phyloP scores from a whole-genome alignment of 257 asterid genomes.

The Coffea canephora region DNA sequence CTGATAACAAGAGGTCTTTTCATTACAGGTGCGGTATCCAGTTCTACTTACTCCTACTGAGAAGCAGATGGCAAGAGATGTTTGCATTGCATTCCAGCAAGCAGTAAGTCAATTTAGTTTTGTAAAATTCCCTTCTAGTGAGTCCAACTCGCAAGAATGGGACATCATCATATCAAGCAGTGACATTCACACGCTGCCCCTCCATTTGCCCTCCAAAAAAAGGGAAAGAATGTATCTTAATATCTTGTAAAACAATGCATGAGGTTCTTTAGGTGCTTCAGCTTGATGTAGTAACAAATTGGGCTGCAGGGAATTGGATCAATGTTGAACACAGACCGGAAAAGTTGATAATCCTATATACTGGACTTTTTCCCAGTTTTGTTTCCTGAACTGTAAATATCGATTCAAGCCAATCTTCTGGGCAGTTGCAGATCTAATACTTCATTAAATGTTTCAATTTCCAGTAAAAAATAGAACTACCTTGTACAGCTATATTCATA shows the following conservation, averaged over 20 bases:
- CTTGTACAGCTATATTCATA: background rate
- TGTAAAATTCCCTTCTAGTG: background rate
- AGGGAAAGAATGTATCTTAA: background rate
- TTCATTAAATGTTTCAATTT: background rate
- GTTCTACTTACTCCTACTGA: constrained; percentile 95
- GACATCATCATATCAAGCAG: background rate
- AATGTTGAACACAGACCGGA: background rate
- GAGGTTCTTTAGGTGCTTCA: background rate
- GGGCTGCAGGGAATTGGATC: background rate
- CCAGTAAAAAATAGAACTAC: background rate
- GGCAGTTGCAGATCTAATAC: background rate
- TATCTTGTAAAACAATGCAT: background rate
- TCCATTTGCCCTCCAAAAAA: background rate
- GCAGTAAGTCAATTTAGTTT: constrained; percentile 54
- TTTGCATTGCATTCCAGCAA: constrained; percentile 95
- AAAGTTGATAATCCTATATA: background rate
- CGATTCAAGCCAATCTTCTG: background rate
- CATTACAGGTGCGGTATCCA: constrained; percentile 86
- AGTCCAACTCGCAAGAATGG: background rate
- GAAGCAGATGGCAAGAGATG: constrained; percentile 96
- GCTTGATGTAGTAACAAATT: background rate
- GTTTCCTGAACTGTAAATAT: background rate
- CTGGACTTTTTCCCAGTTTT: background rate
- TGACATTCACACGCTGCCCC: no score
- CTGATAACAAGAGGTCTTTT: background rate